Base-by-base conservation (phyloP, 495 filamentous ascomycete species). In the Chlorociboria aeruginascens region DNA sequence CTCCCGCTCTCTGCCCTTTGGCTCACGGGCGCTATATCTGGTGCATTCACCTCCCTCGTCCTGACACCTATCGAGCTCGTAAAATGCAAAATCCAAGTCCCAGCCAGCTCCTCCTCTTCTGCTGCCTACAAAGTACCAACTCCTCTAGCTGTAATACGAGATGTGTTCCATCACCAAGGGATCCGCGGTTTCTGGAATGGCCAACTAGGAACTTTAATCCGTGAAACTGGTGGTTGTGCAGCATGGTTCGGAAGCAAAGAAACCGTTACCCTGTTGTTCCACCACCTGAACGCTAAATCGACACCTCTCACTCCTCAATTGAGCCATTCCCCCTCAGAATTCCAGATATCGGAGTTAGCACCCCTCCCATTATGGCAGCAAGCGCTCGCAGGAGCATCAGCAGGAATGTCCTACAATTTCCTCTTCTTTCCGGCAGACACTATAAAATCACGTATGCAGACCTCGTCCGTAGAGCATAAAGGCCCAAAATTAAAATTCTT, bases 161-260 rank as follows among this genome's bases (percentile, higher is more conserved):
- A 87, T 13, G 76, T 96, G 9, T 92, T 85, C 49, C 80, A 79
- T 1, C 77, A 86, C 49, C 76, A 94, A 51, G 92, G 92, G 1
- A 28, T 95, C 2, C 56, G 72, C 8, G 93, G 93, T 3, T 95
- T 97, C 66, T 99, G 92, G 92, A 82, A 83, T 51, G 93, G 93
- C 2, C 93, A 97, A 61, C 61, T 89, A 46, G 93, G 92, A 8
- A 99, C 93, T 1, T 71, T 99, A 36, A 83, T 97, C 49, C 81
- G 93, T 10, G 93, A 99, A 64, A 89, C 88, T 0, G 93, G 93
- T 9, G 93, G 93, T 2, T 84, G 79, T 40, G 86, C 87, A 14
- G 88, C 89, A 1, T 99, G 93, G 93, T 99, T 99, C 59, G 93
- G 93, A 14, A 73, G 77, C 45, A 94, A 94, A 59, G 93, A 97